These are phyloP conservation scores for Jaapia argillacea DNA, from an alignment of 768 basidiomycete genomes.

Conservation along the genomic window DNA sequence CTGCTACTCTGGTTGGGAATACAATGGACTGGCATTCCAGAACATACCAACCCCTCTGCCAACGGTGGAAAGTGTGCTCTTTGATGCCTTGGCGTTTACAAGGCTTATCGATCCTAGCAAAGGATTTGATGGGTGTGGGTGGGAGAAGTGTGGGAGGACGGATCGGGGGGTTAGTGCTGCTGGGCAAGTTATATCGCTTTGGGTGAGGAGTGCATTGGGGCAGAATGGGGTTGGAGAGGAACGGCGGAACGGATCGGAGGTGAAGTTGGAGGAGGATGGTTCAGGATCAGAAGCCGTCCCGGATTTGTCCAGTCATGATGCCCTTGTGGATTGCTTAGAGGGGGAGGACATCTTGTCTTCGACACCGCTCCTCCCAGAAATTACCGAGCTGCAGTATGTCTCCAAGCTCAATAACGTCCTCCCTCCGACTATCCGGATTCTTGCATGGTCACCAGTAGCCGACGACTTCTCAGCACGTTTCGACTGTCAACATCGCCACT, in stretches of 20 bases:
- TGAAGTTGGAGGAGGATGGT: slow-evolving; percentile 8
- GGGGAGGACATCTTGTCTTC: slow-evolving; percentile 27
- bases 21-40: slow-evolving; percentile 86
- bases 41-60: slow-evolving; percentile 59
- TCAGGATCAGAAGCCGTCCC: background rate
- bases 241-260: background rate
- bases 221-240: slow-evolving; percentile 1
- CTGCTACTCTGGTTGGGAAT: slow-evolving; percentile 87
- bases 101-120: slow-evolving; percentile 64
- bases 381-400: slow-evolving; percentile 64
- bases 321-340: slow-evolving; percentile 10
- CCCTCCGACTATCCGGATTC: slow-evolving; percentile 80
- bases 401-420: slow-evolving; percentile 78
- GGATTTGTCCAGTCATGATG: slow-evolving; percentile 1
- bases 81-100: slow-evolving; percentile 68
- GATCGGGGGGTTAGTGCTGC: slow-evolving; percentile 93
- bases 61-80: slow-evolving; percentile 85
- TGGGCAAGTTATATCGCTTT: slow-evolving; percentile 88
- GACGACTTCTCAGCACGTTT: slow-evolving; percentile 79
- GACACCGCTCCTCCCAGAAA: slow-evolving; percentile 15
- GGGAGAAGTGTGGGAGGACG: slow-evolving; percentile 88
- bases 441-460: slow-evolving; percentile 90
- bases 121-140: slow-evolving; percentile 81
- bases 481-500: slow-evolving; percentile 80
- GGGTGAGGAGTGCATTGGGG: slow-evolving; percentile 67